Conservation (phyloP, 805 yeast genomes). For the Wickerhamiella brachini region DNA sequence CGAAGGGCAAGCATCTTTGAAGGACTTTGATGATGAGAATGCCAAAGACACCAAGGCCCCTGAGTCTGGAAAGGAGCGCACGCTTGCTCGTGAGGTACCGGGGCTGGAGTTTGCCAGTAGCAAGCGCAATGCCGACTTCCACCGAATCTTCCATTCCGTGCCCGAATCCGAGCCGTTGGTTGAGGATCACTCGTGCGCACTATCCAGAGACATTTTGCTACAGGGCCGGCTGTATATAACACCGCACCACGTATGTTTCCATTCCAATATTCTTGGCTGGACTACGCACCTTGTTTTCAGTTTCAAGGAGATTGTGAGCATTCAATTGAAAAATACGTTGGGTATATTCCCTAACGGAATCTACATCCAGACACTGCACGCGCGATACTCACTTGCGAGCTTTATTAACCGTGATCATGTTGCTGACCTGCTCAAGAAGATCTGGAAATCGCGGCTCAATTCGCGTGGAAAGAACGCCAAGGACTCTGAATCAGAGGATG, state of each 20-base stretch:
- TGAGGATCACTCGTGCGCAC: constrained; percentile 84
- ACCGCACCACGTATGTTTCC: constrained; percentile 68
- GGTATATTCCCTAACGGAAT: constrained; percentile 89
- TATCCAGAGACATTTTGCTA: constrained; percentile 69
- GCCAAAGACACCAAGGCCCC: neutral
- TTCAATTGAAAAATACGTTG: constrained; percentile 76
- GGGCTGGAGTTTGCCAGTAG: constrained; percentile 34
- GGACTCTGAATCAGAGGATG: neutral
- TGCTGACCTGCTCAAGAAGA: constrained; percentile 41
- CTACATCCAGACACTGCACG: constrained; percentile 46
- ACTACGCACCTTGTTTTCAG: constrained; percentile 66
- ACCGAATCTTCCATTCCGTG: constrained; percentile 51
- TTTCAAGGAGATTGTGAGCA: constrained; percentile 50
- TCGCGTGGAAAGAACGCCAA: neutral
- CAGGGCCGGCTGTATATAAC: constrained; percentile 82
- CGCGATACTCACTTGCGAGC: constrained; percentile 70
- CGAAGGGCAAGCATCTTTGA: neutral
- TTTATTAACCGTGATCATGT: constrained; percentile 73
- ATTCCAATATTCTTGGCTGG: constrained; percentile 83
- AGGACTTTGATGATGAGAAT: neutral
- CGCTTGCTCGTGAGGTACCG: neutral
- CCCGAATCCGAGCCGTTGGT: constrained; percentile 58
- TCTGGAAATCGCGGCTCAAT: constrained; percentile 9
- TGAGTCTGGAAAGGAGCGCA: neutral
- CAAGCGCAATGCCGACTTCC: constrained; percentile 62